Percentiles rank a stretch among this genome's conserved stretches.
Conservation (phyloP, 306 rosid genomes). For the Vigna radiata region DNA sequence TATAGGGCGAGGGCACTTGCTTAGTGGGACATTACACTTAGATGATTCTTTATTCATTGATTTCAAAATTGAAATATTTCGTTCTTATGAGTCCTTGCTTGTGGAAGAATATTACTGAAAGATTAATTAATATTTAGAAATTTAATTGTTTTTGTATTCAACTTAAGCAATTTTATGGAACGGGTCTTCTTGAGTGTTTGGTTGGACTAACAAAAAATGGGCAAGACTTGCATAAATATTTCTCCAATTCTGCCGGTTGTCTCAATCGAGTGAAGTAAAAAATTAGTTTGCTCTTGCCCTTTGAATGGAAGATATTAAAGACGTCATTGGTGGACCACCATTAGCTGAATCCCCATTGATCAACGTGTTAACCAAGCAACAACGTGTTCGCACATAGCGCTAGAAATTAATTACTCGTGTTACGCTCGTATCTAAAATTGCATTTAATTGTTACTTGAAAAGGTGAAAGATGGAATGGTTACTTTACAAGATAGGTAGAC, state of each 20-base stretch:
- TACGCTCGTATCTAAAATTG: neutral
- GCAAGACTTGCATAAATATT: neutral
- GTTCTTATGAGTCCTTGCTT: constrained; percentile 17
- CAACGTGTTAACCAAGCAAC: constrained; percentile 16
- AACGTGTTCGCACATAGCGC: neutral
- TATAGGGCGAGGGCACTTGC: constrained; percentile 49
- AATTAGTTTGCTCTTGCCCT: constrained; percentile 42
- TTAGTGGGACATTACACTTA: constrained; percentile 38
- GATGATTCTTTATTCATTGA: constrained; percentile 87
- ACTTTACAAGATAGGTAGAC: constrained; percentile 15
- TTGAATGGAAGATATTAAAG: constrained; percentile 8
- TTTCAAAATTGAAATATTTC: constrained; percentile 37
- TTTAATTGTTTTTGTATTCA: neutral
- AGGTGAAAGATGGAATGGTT: constrained; percentile 4
- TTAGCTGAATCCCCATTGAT: neutral
- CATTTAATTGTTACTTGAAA: constrained; percentile 27
- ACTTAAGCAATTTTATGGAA: neutral
- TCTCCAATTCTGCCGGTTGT: neutral
- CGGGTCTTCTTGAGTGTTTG: constrained; percentile 14
- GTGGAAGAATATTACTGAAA: constrained; percentile 35
- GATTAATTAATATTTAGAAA: neutral
- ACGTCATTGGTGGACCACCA: constrained; percentile 30
- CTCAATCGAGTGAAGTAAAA: neutral
- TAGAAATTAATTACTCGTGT: neutral
- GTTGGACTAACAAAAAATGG: neutral